Evolutionary conservation across 2,329 filamentous ascomycete genomes (phyloP), one percentile per base, ranked within the genome.

Genomic region (Xylariaceae sp.): DNA sequence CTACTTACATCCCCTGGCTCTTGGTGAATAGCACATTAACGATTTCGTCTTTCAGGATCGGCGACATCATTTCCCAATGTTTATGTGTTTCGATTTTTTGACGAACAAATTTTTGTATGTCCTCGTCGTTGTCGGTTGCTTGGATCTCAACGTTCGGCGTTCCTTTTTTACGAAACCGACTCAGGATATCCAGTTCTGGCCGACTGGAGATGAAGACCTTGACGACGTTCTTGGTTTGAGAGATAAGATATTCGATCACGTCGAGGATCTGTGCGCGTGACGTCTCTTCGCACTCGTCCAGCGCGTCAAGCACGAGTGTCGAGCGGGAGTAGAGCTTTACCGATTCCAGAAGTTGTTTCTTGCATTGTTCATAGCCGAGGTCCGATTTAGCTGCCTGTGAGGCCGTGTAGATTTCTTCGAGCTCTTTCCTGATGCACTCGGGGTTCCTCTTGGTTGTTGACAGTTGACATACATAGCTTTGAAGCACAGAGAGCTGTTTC

Each of bases 151-250:
- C n/a, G n/a, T n/a, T n/a, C n/a, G n/a, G n/a, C n/a, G n/a, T n/a
- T n/a, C n/a, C n/a, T n/a, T n/a, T n/a, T n/a, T n/a, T n/a, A n/a
- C n/a, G n/a, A n/a, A n/a, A n/a, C n/a, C n/a, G n/a, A n/a, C n/a
- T n/a, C n/a, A n/a, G 21, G 35, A 41, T 41, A 28, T 41, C 39
- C 11, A 25, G 26, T 5, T 41, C 36, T 2, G 36, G 39, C 5
- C 39, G 32, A 9, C 39, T 41, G 11, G 39, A 38, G 16, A 41
- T 38, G 19, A 41, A 41, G 9, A 41, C 16, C 5, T 29, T 41
- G 11, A 36, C 13, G 12, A 12, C 8, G 2, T 17, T 30, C 12
- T 6, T 2, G 12, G 32, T 29, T 29, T 10, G 19, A 8, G 19
- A 24, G n/a, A 33, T 7, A 12, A 41, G 22, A 4, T 12, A 19